These are phyloP conservation scores for Emydomyces testavorans DNA, from an alignment of 2,329 filamentous ascomycete species.

Conservation along the genomic window DNA sequence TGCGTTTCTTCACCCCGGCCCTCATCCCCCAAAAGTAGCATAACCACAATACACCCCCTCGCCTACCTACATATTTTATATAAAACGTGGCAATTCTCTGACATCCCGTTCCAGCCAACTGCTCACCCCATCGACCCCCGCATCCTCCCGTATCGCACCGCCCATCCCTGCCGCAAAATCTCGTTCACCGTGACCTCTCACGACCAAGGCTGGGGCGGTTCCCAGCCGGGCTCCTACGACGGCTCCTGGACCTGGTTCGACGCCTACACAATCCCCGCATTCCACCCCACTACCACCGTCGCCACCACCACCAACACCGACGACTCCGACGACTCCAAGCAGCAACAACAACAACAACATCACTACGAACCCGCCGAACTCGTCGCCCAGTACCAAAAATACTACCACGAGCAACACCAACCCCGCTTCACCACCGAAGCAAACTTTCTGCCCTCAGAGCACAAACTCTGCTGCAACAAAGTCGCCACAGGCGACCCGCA, in stretches of 20 bases:
- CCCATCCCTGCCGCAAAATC: slow-evolving; percentile 31
- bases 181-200: slow-evolving; percentile 27
- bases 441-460: slow-evolving; percentile 23
- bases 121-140: slow-evolving; percentile 15
- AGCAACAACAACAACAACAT: too few relatives aligned
- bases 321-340: not conserved
- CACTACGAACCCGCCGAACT: not conserved
- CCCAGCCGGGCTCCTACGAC: slow-evolving; percentile 16
- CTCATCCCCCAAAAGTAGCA: too few relatives aligned
- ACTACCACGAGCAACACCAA: not conserved
- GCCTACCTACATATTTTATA: too few relatives aligned
- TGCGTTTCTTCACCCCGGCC: too few relatives aligned
- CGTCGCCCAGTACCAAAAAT: not conserved
- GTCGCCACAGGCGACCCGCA: slow-evolving; percentile 18
- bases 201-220: slow-evolving; percentile 28
- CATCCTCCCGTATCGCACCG: slow-evolving; percentile 26
- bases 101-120: slow-evolving; percentile 13
- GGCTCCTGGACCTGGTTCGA: slow-evolving; percentile 33
- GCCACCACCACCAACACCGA: not conserved
- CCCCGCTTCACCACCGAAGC: not conserved
- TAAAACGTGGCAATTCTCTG: not conserved
- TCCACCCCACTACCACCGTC: not conserved
- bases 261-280: slow-evolving; percentile 22
- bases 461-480: slow-evolving; percentile 26
- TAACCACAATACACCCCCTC: too few relatives aligned